Base-by-base conservation (phyloP, 768 basidiomycete species). In the Leccinum sublutescens region DNA sequence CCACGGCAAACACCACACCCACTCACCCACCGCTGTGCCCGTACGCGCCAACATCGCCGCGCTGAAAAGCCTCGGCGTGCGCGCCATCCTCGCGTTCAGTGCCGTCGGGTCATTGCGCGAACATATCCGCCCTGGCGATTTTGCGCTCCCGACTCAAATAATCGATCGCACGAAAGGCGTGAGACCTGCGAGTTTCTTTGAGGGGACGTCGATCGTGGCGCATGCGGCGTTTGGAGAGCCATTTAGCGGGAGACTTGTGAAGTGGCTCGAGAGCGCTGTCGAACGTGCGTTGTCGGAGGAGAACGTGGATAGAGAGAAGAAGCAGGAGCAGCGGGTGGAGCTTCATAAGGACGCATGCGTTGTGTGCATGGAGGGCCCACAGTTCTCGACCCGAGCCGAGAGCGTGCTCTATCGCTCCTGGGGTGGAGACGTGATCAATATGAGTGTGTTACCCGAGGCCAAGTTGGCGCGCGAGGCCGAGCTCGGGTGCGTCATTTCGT, bases 361-460 rank as follows among this genome's bases (percentile, higher is more conserved):
- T 58, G 88, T 98, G 51, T 95, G 93, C 70, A 98, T 98, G 93
- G 95, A 98, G 71, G 95, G 95, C 52, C 91, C 91, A 33, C 94
- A 95, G 75, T 99, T 99, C 80, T 96, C 94, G 56, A 99, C 96
- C n/a, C 79, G 96, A 38, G 96, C 96, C 17, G 96, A 99, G 82
- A 95, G 92, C 68, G 67, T 83, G 67, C 94, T 97, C 95, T 97
- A 98, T 74, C 82, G 94, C 21, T 80, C 82, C 50, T 95, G 92
- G 90, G 96, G 96, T 9, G 92, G 86, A 6, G 93, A 96, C 73
- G 76, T 96, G 69, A 95, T 96, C 76, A 95, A 98, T 74, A 99
- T 99, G 96, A 96, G 91, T 59, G 91, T 91, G 43, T 77, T 98
- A 27, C 97, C 97, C 2, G 96, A 99, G 76, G 87, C 95, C n/a